Percentiles rank a stretch among this genome's conserved stretches.
These are phyloP conservation scores for Psilocybe sp. DNA, from an alignment of 768 basidiomycete species.

Conservation along the genomic window DNA sequence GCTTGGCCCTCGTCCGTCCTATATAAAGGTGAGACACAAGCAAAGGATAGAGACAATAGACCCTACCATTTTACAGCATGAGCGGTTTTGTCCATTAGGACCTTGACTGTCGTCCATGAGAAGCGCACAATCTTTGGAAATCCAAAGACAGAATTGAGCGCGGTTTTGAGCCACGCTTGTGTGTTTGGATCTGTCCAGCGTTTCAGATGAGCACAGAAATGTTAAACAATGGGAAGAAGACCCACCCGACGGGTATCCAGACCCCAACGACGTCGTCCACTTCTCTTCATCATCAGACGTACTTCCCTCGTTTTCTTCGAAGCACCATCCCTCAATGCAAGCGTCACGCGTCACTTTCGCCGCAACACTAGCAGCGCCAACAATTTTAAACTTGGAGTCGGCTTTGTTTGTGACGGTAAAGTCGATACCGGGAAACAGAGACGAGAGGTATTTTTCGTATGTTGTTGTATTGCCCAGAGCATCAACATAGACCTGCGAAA, in stretches of 20 bases:
- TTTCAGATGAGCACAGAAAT: background rate
- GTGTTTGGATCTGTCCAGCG: slow-evolving; percentile 81
- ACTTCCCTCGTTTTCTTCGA: slow-evolving; percentile 53
- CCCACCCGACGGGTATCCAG: slow-evolving; percentile 88
- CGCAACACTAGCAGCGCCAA: slow-evolving; percentile 95
- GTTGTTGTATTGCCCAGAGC: slow-evolving; percentile 85
- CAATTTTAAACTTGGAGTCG: slow-evolving; percentile 94
- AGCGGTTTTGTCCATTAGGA: slow-evolving; percentile 76
- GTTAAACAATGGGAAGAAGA: background rate
- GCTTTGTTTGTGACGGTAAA: slow-evolving; percentile 94
- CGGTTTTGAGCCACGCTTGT: slow-evolving; percentile 74
- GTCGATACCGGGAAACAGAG: slow-evolving; percentile 75
- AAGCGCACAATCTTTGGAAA: slow-evolving; percentile 89
- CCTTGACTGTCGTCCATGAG: slow-evolving; percentile 93
- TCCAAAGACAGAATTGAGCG: slow-evolving; percentile 87
- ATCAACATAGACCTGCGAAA: slow-evolving; percentile 82
- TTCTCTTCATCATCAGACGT: slow-evolving; percentile 3
- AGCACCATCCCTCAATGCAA: slow-evolving; percentile 84
- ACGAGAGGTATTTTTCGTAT: slow-evolving; percentile 82
- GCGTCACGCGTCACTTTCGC: slow-evolving; percentile 96
- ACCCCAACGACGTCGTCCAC: slow-evolving; percentile 52
- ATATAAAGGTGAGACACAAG: background rate
- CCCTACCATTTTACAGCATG: slow-evolving; percentile 78
- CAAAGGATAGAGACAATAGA: background rate
- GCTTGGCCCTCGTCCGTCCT: slow-evolving; percentile 88